Conservation (phyloP, 352 stramenopile species). For the Globisporangium acanthophoron region DNA sequence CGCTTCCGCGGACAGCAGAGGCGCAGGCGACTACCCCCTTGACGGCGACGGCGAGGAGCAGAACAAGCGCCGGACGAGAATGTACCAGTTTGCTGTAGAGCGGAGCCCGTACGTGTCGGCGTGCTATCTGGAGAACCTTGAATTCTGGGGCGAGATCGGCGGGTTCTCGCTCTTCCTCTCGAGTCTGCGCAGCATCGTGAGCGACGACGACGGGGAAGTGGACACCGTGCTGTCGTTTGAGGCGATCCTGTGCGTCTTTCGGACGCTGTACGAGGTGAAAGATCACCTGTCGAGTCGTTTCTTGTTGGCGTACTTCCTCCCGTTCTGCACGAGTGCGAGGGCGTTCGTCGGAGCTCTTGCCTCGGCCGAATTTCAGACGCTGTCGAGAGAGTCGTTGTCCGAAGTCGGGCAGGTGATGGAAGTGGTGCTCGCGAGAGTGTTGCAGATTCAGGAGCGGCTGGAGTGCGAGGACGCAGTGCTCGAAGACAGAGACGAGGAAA, state of each 20-base stretch:
- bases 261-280: conserved; percentile 53
- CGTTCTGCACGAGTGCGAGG: conserved; percentile 24
- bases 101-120: conserved; percentile 22
- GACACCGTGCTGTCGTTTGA: conserved; percentile 39
- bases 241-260: conserved; percentile 45
- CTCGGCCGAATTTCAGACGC: conserved; percentile 22
- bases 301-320: conserved; percentile 27
- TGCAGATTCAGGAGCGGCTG: conserved; percentile 14
- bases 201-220: conserved; percentile 7
- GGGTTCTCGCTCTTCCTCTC: conserved; percentile 51
- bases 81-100: conserved; percentile 1
- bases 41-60: conserved; percentile 2
- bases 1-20: not conserved
- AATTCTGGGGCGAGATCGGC: conserved; percentile 42
- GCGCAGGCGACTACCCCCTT: not conserved
- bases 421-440: conserved; percentile 32
- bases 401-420: conserved; percentile 63
- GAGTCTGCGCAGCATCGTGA: conserved; percentile 19
- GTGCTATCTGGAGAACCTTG: conserved; percentile 45
- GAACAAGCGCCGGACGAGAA: not conserved
- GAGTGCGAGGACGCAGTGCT: not conserved
- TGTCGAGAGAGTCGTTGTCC: conserved; percentile 41
- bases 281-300: conserved; percentile 44
- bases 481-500: not conserved
- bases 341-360: conserved; percentile 22